phyloP scores from a whole-genome alignment of 2,329 filamentous ascomycete species.

The Penicillium italicum region DNA sequence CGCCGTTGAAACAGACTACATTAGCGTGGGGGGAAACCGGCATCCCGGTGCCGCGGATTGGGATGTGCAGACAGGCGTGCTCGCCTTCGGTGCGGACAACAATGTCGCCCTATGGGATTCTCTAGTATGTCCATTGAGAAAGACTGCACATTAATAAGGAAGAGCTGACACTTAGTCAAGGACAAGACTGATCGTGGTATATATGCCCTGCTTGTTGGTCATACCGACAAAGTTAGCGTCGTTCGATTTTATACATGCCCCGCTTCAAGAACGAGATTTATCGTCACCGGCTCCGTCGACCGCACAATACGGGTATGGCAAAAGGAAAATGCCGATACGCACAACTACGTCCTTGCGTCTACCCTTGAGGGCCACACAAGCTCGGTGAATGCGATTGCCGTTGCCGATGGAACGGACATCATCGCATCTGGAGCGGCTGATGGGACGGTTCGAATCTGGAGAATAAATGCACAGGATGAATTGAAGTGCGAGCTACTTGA shows the following conservation, averaged over 20 bases:
- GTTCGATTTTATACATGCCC: conserved; percentile 68
- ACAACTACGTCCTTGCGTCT: conserved; percentile 42
- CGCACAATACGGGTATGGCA: conserved; percentile 66
- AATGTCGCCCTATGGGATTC: conserved; percentile 89
- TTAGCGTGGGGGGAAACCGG: conserved; percentile 82
- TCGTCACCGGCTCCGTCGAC: conserved; percentile 81
- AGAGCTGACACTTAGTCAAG: conserved; percentile 28
- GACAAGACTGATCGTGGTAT: conserved; percentile 56
- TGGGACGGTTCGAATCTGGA: conserved; percentile 65
- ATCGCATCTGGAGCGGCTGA: conserved; percentile 63
- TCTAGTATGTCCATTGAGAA: conserved; percentile 52
- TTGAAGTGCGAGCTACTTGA: conserved; percentile 55
- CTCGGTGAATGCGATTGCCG: conserved; percentile 64
- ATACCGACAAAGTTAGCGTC: conserved; percentile 75
- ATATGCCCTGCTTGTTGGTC: conserved; percentile 65
- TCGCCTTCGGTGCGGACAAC: conserved; percentile 85
- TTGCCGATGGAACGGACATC: conserved; percentile 44
- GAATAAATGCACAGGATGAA: conserved; percentile 44
- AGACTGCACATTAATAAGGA: conserved; percentile 1
- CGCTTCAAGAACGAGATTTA: conserved; percentile 49
- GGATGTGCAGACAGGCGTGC: conserved; percentile 62
- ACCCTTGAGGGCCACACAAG: conserved; percentile 65
- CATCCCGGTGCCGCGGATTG: conserved; percentile 89
- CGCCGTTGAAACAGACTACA: conserved; percentile 47
- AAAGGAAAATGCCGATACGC: conserved; percentile 21